These are phyloP conservation scores for Nelumbo lutea DNA, from an alignment of 164 flowering plant species.

Conservation along the genomic window DNA sequence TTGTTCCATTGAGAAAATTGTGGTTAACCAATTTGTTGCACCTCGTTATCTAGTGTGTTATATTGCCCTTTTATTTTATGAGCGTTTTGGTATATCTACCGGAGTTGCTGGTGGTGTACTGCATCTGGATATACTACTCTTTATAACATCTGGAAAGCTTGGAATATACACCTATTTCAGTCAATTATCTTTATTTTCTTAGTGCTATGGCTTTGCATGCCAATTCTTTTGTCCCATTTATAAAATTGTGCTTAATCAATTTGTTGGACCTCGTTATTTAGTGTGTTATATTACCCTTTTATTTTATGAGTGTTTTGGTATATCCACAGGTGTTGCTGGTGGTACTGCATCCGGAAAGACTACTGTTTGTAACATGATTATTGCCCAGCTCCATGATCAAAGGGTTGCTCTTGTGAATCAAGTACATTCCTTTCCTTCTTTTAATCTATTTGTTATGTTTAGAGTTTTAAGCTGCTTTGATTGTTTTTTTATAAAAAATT, in stretches of 20 bases:
- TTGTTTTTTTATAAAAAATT: background rate
- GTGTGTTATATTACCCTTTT: background rate
- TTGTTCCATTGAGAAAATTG: background rate
- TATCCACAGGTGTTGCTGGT: slow-evolving; percentile 56
- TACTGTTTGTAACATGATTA: slow-evolving; percentile 66
- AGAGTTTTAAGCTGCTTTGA: background rate
- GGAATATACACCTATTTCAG: no score
- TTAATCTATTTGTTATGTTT: background rate
- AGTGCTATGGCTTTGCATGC: background rate
- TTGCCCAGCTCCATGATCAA: slow-evolving; percentile 58
- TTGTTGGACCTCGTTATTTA: background rate
- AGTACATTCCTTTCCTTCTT: slow-evolving; percentile 20
- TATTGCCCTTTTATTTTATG: background rate
- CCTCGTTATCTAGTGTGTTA: background rate
- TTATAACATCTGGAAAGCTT: slow-evolving; percentile 27
- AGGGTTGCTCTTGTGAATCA: slow-evolving; percentile 66
- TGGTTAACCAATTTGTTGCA: background rate
- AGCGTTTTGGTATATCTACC: slow-evolving; percentile 9
- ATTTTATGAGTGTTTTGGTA: background rate
- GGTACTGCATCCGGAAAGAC: slow-evolving; percentile 77
- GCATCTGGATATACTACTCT: slow-evolving; percentile 77
- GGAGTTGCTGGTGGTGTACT: slow-evolving; percentile 69
- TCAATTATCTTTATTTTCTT: no score
- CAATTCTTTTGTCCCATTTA: background rate
- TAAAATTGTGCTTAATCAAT: background rate